Percentiles rank a stretch among this genome's conserved stretches.
These are phyloP conservation scores for Vicia villosa DNA, from an alignment of 306 rosid genomes.

Conservation along the genomic window DNA sequence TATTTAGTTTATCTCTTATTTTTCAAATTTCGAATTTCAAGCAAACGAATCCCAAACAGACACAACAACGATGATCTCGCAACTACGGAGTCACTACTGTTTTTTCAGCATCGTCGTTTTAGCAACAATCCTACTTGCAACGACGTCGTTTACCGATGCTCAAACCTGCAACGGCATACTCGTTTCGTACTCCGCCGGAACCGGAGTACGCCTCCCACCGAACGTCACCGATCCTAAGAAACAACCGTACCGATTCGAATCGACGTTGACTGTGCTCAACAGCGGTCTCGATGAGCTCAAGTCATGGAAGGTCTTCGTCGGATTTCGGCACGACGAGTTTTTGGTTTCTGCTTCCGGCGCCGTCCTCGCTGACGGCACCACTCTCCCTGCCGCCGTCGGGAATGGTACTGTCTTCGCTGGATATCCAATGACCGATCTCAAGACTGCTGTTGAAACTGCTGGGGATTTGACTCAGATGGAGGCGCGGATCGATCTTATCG, in stretches of 20 bases:
- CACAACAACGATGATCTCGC: conserved; percentile 22
- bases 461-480: conserved; percentile 89
- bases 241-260: conserved; percentile 84
- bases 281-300: conserved; percentile 77
- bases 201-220: conserved; percentile 56
- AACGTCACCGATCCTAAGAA: conserved; percentile 40
- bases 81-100: neutral
- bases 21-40: conserved; percentile 30
- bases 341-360: conserved; percentile 78
- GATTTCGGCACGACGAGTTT: conserved; percentile 67
- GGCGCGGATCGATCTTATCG: conserved; percentile 63
- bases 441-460: conserved; percentile 87
- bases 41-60: neutral
- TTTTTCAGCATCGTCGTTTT: conserved; percentile 32
- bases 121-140: conserved; percentile 21
- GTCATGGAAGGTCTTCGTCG: conserved; percentile 84
- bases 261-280: conserved; percentile 70
- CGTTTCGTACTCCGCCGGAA: conserved; percentile 60
- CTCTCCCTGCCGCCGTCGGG: conserved; percentile 61
- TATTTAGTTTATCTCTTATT: neutral
- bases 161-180: conserved; percentile 72
- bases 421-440: conserved; percentile 76
- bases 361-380: conserved; percentile 59
- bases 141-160: conserved; percentile 41
- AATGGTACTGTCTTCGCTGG: conserved; percentile 87